Conservation (phyloP, 2,329 filamentous ascomycete genomes). For the Colletotrichum tamarilloi region DNA sequence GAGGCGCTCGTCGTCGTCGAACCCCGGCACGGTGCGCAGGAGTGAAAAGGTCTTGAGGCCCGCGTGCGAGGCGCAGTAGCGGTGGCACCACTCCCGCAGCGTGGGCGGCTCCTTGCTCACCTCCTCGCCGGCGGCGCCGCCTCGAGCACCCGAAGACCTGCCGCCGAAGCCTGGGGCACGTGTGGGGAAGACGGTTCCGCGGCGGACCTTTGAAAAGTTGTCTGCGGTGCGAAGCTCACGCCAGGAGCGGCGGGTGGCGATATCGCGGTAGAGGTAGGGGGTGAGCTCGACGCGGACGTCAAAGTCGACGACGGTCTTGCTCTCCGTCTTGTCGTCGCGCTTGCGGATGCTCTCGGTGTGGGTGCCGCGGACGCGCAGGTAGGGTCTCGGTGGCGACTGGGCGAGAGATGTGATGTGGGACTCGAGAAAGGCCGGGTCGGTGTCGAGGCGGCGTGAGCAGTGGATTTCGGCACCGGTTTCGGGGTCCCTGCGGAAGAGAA, state of each 20-base stretch:
- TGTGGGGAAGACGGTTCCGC: constrained; percentile 70
- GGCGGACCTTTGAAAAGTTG: constrained; percentile 69
- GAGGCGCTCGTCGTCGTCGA: constrained; percentile 66
- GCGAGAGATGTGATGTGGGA: constrained; percentile 57
- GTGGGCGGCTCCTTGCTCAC: constrained; percentile 13
- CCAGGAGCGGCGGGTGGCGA: constrained; percentile 53
- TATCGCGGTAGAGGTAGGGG: constrained; percentile 64
- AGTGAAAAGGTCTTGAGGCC: constrained; percentile 68
- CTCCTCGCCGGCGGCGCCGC: constrained; percentile 9
- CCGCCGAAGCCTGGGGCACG: constrained; percentile 58
- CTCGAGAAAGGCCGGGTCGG: constrained; percentile 55
- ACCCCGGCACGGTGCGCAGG: constrained; percentile 65
- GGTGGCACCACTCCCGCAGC: constrained; percentile 72
- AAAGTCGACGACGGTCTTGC: constrained; percentile 65
- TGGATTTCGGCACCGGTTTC: constrained; percentile 53
- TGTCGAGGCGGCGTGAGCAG: constrained; percentile 57
- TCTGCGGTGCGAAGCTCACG: constrained; percentile 61
- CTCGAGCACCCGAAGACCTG: constrained; percentile 26
- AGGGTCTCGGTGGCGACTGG: constrained; percentile 62
- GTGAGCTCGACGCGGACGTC: constrained; percentile 69
- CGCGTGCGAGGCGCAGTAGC: constrained; percentile 69
- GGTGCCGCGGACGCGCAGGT: constrained; percentile 63
- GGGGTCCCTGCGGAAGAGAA: constrained; percentile 45
- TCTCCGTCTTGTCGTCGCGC: constrained; percentile 59
- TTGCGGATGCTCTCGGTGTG: constrained; percentile 58